Conservation (phyloP, 768 basidiomycete species). For the Leccinum rimulosum region DNA sequence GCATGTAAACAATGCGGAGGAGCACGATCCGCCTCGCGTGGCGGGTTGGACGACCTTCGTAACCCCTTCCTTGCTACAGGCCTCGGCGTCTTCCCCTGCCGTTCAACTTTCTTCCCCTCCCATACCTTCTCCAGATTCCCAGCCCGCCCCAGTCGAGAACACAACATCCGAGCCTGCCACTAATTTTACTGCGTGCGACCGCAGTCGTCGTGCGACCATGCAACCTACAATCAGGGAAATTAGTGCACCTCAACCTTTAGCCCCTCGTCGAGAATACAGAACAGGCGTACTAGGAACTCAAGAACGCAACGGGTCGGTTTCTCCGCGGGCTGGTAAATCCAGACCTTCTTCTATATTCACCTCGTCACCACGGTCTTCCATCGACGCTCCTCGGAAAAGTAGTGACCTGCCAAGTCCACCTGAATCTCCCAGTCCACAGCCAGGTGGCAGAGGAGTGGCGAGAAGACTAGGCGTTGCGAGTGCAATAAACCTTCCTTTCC, state of each 20-base stretch:
- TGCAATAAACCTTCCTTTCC: constrained; percentile 41
- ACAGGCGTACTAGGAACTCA: constrained; percentile 19
- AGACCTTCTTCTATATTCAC: constrained; percentile 34
- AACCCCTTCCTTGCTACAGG: constrained; percentile 64
- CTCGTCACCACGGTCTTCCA: constrained; percentile 29
- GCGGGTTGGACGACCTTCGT: constrained; percentile 59
- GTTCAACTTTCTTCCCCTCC: constrained; percentile 62
- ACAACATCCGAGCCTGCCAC: constrained; percentile 47
- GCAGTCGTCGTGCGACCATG: constrained; percentile 40
- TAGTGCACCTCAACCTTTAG: constrained; percentile 38
- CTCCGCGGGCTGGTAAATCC: constrained; percentile 30
- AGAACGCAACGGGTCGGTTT: constrained; percentile 31
- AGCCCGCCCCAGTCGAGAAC: constrained; percentile 43
- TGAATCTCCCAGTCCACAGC: constrained; percentile 46
- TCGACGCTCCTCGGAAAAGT: constrained; percentile 36
- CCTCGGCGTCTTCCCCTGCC: constrained; percentile 73
- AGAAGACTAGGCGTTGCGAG: constrained; percentile 37
- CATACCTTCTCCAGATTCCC: constrained; percentile 51
- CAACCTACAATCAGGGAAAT: constrained; percentile 38
- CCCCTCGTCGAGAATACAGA: constrained; percentile 33
- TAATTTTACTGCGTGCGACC: constrained; percentile 47
- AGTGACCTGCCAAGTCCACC: constrained; percentile 45
- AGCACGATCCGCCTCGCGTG: constrained; percentile 40
- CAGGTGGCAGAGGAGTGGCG: constrained; percentile 37
- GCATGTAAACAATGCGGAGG: constrained; percentile 37